Evolutionary conservation across 148 eudicot species (phyloP), one percentile per base, ranked within the genome.

Genomic region (Cornus kousa): DNA sequence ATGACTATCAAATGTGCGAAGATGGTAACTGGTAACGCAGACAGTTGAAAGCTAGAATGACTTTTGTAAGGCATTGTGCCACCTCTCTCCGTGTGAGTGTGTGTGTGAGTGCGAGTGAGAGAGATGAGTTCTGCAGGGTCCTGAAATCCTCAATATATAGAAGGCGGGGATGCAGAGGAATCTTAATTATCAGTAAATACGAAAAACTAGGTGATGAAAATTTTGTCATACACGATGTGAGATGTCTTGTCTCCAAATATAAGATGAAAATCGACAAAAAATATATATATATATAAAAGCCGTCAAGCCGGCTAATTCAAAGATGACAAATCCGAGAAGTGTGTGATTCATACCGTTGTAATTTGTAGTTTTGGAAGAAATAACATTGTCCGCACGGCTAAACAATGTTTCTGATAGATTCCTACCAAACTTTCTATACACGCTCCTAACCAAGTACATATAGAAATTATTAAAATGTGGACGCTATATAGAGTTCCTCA

Each of bases 1-100:
- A 85, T 82, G 9, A 80, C 87, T 68, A 85, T 13, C 80, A 89
- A 66, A 82, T 91, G 94, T 9, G 89, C 94, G 6, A 91, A 82
- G 5, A 80, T 46, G n/a, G 78, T 80, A 3, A 74, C 83, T n/a
- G 89, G 86, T 9, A 68, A 28, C 20, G 84, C 82, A 1, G 82
- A 79, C 13, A 73, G 12, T 24, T 68, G 43, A 65, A 64, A 70
- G 67, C 67, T 73, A 0, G 82, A 86, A 69, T 83, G 60, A 23
- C 77, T 59, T 66, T 78, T 83, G 4, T 73, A 66, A 5, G 74
- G 70, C 79, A 12, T 23, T 14, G 0, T 3, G 53, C n/a, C 19
- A 24, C 48, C 48, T 43, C 10, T 43, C 48, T 43, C 9, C 5
- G 0, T 43, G 9, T 43, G n/a, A n/a, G 0, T 43, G 9, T 43